Evolutionary conservation across 345 rosid species (phyloP).

Genomic region (Eucalyptus curtisii): DNA sequence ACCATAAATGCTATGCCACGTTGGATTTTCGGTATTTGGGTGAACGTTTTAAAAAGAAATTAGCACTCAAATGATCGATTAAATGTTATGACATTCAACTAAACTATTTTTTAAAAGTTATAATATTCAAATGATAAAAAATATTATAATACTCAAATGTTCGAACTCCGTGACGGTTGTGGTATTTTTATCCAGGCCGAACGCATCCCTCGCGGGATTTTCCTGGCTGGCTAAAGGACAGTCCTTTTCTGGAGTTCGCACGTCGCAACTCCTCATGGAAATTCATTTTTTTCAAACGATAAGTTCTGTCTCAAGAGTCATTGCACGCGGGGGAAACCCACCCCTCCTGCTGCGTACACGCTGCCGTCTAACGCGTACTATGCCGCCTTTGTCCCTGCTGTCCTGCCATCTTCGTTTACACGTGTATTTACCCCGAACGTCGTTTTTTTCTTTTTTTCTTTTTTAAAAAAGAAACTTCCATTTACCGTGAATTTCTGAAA

Average conservation of each 20-base stretch:
- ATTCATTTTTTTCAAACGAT: neutral
- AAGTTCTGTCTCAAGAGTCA: too few species aligned
- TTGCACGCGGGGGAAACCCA: neutral
- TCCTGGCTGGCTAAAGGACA: neutral
- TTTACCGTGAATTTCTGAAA: too few species aligned
- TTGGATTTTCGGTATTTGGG: too few species aligned
- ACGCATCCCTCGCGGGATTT: neutral
- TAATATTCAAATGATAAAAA: too few species aligned
- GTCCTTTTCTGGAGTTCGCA: neutral
- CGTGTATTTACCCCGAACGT: neutral
- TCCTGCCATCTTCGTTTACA: neutral
- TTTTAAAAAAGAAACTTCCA: neutral
- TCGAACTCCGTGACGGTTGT: too few species aligned
- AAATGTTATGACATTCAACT: too few species aligned
- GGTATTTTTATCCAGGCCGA: neutral
- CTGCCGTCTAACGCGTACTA: neutral
- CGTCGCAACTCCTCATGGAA: too few species aligned
- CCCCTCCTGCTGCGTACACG: neutral
- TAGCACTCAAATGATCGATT: too few species aligned
- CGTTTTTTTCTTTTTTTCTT: too few species aligned
- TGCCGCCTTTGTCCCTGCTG: neutral
- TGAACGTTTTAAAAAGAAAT: too few species aligned
- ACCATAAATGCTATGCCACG: too few species aligned
- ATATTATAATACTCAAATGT: too few species aligned
- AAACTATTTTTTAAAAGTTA: rapidly evolving